Evolutionary conservation across 2,329 filamentous ascomycete genomes (phyloP), one percentile per base, ranked within the genome.

Genomic region (Monilinia fructigena): DNA sequence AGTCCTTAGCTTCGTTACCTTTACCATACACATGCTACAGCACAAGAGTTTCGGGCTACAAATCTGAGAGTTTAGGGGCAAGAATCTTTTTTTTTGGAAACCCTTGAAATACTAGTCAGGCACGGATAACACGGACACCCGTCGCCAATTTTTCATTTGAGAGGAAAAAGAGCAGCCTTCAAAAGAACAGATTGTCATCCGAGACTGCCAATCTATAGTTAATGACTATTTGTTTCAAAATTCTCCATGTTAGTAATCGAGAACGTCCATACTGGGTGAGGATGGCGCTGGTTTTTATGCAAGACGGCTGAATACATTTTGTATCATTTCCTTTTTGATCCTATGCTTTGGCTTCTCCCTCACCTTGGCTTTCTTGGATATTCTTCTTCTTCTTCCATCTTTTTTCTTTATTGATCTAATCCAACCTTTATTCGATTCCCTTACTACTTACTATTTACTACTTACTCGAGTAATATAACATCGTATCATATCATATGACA

Each of bases 261-360:
- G 31, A 26, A 60, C 31, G 28, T 48, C 45, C 20, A 35, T 38
- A 18, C 45, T 50, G 56, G 42, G 42, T 47, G 20, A 40, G 14
- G 20, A 48, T 59, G 56, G 42, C 56, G 56, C n/a, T 35, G n/a
- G 45, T 58, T 50, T 48, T 61, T 18, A 61, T 61, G 58, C 58
- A 61, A 20, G 31, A 52, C 45, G 58, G 58, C 58, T 50, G 58
- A 61, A 50, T 50, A 50, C 45, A 61, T 50, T n/a, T 48, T 18
- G 20, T 23, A 60, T 35, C 20, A 18, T 61, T 50, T 40, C n/a
- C 14, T 61, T 48, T 38, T 59, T 35, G 47, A 23, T 31, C n/a
- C 45, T n/a, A 47, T 61, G 58, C 45, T 38, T 50, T 50, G 20
- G 45, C 4, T 38, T 23, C 45, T 61, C 58, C 58, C 58, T 61